Percentiles rank a stretch among this genome's conserved stretches.
Evolutionary conservation across 202 grass and related monocot species (phyloP).

Genomic region (Zizania palustris): DNA sequence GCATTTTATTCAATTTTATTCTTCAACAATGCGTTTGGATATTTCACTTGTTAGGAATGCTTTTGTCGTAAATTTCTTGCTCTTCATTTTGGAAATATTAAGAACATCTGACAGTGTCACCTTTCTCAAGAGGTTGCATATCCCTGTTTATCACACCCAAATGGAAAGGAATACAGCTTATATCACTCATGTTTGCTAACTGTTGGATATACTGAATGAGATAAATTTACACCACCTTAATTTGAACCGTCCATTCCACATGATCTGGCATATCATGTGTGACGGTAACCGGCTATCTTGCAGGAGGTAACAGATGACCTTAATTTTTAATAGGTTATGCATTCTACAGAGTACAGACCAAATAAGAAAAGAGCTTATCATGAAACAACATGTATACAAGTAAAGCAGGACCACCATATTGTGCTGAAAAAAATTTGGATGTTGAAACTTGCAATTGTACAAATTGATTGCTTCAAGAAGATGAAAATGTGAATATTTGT

Average conservation of each 20-base stretch:
- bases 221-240: background rate
- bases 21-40: background rate
- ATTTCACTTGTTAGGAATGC: conserved; percentile 21
- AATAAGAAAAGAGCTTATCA: background rate
- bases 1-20: background rate
- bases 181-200: conserved; percentile 5
- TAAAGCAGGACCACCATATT: too few species aligned
- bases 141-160: background rate
- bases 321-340: background rate
- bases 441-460: too few species aligned
- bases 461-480: too few species aligned
- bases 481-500: background rate
- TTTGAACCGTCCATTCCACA: too few species aligned
- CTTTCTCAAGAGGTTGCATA: conserved; percentile 1
- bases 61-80: background rate
- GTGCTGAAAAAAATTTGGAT: too few species aligned
- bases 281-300: background rate
- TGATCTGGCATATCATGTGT: background rate
- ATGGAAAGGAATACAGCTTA: background rate
- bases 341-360: background rate
- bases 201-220: background rate
- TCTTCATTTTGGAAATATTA: conserved; percentile 9
- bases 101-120: background rate
- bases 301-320: background rate
- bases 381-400: background rate